These are phyloP conservation scores for Eustoma russellianum DNA, from an alignment of 257 asterid genomes.

Conservation along the genomic window DNA sequence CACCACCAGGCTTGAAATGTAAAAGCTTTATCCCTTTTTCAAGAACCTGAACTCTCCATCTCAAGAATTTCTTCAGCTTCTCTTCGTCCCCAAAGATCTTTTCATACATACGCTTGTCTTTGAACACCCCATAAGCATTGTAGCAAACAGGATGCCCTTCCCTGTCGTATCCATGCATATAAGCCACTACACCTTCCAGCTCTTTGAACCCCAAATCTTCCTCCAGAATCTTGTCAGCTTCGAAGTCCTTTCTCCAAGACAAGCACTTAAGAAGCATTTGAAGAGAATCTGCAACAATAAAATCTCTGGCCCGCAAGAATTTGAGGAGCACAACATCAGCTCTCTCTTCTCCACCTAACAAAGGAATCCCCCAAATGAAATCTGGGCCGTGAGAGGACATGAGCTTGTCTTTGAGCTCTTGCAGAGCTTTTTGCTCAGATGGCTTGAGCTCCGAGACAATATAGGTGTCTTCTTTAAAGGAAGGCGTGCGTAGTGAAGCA, in stretches of 20 bases:
- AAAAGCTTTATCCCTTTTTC: slow-evolving; percentile 58
- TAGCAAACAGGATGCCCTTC: slow-evolving; percentile 81
- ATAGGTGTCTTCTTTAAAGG: slow-evolving; percentile 86
- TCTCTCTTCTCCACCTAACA: slow-evolving; percentile 34
- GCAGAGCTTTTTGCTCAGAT: slow-evolving; percentile 61
- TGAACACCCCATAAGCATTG: slow-evolving; percentile 81
- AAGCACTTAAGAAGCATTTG: slow-evolving; percentile 53
- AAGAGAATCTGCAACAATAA: slow-evolving; percentile 46
- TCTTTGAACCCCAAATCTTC: slow-evolving; percentile 79
- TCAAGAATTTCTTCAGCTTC: slow-evolving; percentile 40
- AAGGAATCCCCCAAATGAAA: slow-evolving; percentile 69
- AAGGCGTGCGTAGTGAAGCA: slow-evolving; percentile 43
- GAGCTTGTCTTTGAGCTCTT: slow-evolving; percentile 51
- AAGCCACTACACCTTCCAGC: slow-evolving; percentile 71
- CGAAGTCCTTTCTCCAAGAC: slow-evolving; percentile 59
- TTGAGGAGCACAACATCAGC: slow-evolving; percentile 76
- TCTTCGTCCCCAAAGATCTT: slow-evolving; percentile 60
- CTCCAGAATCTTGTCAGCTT: slow-evolving; percentile 53
- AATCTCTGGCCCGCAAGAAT: slow-evolving; percentile 87
- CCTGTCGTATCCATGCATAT: slow-evolving; percentile 54
- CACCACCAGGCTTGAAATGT: slow-evolving; percentile 74
- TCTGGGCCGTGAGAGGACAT: slow-evolving; percentile 19
- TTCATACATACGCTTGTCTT: slow-evolving; percentile 58
- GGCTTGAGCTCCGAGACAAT: slow-evolving; percentile 49
- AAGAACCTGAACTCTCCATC: slow-evolving; percentile 71